phyloP scores from a whole-genome alignment of 495 filamentous ascomycete species.

The Neurospora sp. region DNA sequence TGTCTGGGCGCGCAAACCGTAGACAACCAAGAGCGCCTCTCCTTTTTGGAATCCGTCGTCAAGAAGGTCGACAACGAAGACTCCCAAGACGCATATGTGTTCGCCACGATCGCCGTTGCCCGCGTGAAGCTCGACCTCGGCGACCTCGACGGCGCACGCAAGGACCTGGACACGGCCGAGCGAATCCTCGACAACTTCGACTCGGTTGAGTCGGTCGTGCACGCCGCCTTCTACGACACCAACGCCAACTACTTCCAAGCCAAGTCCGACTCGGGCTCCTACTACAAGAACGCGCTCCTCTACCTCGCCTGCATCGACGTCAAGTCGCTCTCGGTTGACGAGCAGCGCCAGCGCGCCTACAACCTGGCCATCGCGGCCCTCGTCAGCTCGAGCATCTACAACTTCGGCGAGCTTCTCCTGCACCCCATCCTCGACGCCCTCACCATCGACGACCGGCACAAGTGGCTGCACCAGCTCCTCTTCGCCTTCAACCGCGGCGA shows the following conservation, averaged over 20 bases:
- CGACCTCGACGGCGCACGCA: conserved; percentile 66
- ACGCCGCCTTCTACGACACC: conserved; percentile 92
- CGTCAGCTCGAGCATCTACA: conserved; percentile 91
- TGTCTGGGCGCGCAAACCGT: background rate
- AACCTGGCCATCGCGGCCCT: conserved; percentile 88
- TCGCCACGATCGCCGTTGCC: conserved; percentile 83
- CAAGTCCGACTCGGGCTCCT: conserved; percentile 83
- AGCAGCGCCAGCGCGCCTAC: conserved; percentile 75
- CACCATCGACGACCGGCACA: conserved; percentile 41
- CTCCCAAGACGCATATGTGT: conserved; percentile 94
- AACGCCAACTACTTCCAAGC: conserved; percentile 93
- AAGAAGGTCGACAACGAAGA: conserved; percentile 84
- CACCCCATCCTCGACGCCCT: conserved; percentile 92
- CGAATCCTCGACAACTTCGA: conserved; percentile 84
- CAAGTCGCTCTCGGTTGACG: conserved; percentile 54
- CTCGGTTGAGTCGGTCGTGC: conserved; percentile 89
- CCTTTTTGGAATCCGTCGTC: conserved; percentile 74
- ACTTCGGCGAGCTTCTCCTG: conserved; percentile 96
- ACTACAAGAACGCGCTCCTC: conserved; percentile 94
- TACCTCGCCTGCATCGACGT: conserved; percentile 96
- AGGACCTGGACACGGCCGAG: conserved; percentile 80
- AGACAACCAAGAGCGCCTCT: conserved; percentile 83
- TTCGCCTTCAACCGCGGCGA: conserved; percentile 98
- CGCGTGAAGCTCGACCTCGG: conserved; percentile 71
- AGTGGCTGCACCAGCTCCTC: conserved; percentile 86